Evolutionary conservation across 2,329 filamentous ascomycete species (phyloP), one percentile per base, ranked within the genome.

Genomic region (Apiospora aurea): DNA sequence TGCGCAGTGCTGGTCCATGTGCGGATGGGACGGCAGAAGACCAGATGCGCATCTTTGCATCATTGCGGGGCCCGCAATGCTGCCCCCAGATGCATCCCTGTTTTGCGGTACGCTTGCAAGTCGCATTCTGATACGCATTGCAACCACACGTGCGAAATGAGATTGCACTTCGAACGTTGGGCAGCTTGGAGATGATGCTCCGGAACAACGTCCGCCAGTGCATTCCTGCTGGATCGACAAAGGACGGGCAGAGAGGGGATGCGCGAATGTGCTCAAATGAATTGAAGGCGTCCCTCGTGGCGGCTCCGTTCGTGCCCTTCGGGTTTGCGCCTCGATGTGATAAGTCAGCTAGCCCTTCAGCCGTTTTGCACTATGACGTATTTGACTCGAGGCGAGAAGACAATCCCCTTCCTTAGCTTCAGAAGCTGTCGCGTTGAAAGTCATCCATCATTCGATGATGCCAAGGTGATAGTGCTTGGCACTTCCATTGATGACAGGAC

Each of bases 21-120:
- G 57, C 57, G 57, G 57, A 64, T 64, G 57, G 57, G 34, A 64
- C 57, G 57, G 57, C 57, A 64, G 34, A 64, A 8, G 18, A 41
- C 29, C 57, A 64, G 34, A 64, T 64, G 57, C 57, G 57, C 57
- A 64, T 64, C 34, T 41, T 64, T 64, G 57, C 57, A 64, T 64
- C 57, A 64, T 64, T 64, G 57, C n/a, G 34, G 57, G 26, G 57
- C 13, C 34, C 21, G 11, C 29, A 14, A 18, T 10, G 7, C 16
- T 10, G n/a, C 21, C 34, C 57, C 57, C 57, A 41, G 57, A 64
- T 64, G 34, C 57, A 64, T 64, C 57, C 57, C 57, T 64, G 57
- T 41, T 41, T 64, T 41, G 34, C 57, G 53, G 29, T 24, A 41
- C 57, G 57, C 57, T 1, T n/a, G 18, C 57, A 34, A 61, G 53